A percentile compares a stretch with the other conserved stretches of the same genome.
Evolutionary conservation across 495 filamentous ascomycete genomes (phyloP).

Genomic region (Trichocladium antarcticum): DNA sequence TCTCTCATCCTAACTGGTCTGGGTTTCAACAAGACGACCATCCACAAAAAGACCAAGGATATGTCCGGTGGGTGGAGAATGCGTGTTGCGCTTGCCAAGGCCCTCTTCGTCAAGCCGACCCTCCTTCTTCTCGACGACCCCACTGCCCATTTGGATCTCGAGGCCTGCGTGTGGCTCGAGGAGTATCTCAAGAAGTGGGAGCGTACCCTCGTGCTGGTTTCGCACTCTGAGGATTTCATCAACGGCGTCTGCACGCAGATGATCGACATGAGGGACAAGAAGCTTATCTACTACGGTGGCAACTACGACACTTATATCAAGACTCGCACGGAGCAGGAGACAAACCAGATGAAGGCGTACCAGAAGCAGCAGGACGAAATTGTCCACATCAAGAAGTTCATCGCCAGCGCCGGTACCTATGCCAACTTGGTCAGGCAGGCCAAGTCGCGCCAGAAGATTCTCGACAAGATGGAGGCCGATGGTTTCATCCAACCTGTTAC

Average conservation of each 20-base stretch:
- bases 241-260: constrained; percentile 99
- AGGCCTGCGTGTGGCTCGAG: constrained; percentile 99
- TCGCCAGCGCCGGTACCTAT: constrained; percentile 98
- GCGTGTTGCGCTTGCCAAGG: constrained; percentile 95
- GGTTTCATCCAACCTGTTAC: constrained; percentile 89
- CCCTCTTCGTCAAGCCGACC: constrained; percentile 95
- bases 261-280: constrained; percentile 90
- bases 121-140: constrained; percentile 95
- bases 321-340: constrained; percentile 88
- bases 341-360: constrained; percentile 98
- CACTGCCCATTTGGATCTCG: constrained; percentile 97
- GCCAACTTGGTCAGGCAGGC: constrained; percentile 98
- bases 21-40: constrained; percentile 94
- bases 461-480: constrained; percentile 99
- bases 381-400: constrained; percentile 99
- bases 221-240: constrained; percentile 95
- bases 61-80: constrained; percentile 99
- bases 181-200: constrained; percentile 99
- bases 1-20: constrained; percentile 97
- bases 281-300: constrained; percentile 96
- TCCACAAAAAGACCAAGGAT: constrained; percentile 98
- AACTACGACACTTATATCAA: constrained; percentile 99
- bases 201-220: constrained; percentile 91
- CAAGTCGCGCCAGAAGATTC: constrained; percentile 98
- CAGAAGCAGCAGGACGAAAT: constrained; percentile 99